Conservation (phyloP, 2,329 filamentous ascomycete genomes). For the Nigrograna mackinnonii region DNA sequence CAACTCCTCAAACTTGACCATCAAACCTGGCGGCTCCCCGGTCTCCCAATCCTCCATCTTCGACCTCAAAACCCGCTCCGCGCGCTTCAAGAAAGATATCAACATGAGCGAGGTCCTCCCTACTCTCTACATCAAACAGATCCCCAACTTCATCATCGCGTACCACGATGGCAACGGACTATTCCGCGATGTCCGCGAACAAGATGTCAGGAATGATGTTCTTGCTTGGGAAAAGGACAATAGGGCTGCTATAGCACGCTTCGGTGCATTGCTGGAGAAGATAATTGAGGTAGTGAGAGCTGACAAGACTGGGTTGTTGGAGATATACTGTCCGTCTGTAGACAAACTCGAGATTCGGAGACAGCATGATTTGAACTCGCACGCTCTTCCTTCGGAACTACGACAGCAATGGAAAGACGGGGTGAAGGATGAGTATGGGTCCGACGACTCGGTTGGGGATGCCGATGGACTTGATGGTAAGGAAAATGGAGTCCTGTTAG, state of each 20-base stretch:
- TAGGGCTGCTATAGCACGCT: conserved; percentile 22
- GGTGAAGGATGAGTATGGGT: neutral
- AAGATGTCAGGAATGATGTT: conserved; percentile 41
- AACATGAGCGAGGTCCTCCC: conserved; percentile 48
- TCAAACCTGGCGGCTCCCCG: conserved; percentile 20
- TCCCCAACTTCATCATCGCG: conserved; percentile 56
- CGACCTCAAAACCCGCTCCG: conserved; percentile 56
- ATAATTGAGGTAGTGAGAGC: conserved; percentile 30
- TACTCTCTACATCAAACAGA: conserved; percentile 55
- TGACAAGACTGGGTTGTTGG: conserved; percentile 24
- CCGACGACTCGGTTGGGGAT: neutral
- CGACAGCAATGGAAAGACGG: neutral
- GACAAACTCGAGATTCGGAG: conserved; percentile 40
- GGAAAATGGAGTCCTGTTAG: neutral
- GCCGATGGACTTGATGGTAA: neutral
- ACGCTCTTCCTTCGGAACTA: conserved; percentile 21
- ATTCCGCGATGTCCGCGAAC: conserved; percentile 49
- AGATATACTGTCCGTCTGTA: conserved; percentile 35
- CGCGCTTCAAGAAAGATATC: conserved; percentile 28
- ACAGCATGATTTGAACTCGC: conserved; percentile 25
- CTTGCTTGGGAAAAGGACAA: conserved; percentile 49
- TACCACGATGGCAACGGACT: conserved; percentile 48
- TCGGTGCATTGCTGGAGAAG: conserved; percentile 32
- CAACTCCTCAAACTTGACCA: conserved; percentile 12
- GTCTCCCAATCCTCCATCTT: conserved; percentile 52